Evolutionary conservation across 768 basidiomycete genomes (phyloP), one percentile per base, ranked within the genome.

Genomic region (Tulasnella sp.): DNA sequence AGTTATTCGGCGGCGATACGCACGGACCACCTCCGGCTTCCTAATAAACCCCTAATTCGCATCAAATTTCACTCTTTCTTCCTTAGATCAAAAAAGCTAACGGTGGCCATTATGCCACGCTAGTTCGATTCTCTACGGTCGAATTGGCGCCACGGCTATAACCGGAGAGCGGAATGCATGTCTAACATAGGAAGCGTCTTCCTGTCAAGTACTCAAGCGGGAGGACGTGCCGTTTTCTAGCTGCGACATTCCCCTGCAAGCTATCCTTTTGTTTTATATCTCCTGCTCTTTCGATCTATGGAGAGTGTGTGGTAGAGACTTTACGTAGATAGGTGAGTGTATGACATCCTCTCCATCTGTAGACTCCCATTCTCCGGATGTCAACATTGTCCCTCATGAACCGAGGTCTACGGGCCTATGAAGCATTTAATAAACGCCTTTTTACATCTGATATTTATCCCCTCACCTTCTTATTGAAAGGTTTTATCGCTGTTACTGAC

Each of bases 171-270:
- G 31, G 18, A 69, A 28, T 58, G 76, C 76, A 76, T 76, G 76
- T 76, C 76, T 76, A 76, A 50, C 34, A 46, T 76, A 76, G 76
- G 76, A 76, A 76, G 76, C 76, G 76, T 50, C 76, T 28, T 34
- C 64, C 34, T 37, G 64, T 14, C 76, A n/a, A 34, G 48, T 46
- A 22, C 14, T 24, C 46, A n/a, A 76, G 37, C 46, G 46, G n/a
- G 42, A 20, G 46, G 76, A 28, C 46, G 76, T 76, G 76, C 76
- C 76, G 5, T 76, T 76, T 76, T 58, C 54, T 76, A 76, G 76
- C 76, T 76, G 76, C 76, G 37, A 76, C 76, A 75, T 50, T n/a
- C n/a, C n/a, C 75, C n/a, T 73, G 14, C 46, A 20, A 46, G 16
- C 72, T 75, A n/a, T 40, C 4, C 16, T 60, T 14, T 16, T 31